Percentiles rank a stretch among this genome's conserved stretches.
Evolutionary conservation across 345 rosid genomes (phyloP).

Genomic region (Camelina hispida): DNA sequence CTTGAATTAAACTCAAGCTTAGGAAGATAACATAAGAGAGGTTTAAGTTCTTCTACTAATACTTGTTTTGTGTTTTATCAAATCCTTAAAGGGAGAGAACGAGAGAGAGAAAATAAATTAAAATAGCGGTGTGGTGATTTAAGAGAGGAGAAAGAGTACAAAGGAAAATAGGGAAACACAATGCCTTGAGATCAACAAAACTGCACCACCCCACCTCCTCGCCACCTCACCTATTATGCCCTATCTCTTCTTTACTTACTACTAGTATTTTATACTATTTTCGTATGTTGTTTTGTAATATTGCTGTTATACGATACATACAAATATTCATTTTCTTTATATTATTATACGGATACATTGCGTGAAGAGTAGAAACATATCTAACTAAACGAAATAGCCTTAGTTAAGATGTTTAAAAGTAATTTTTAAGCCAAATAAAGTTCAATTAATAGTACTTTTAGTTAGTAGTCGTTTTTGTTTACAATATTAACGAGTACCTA

Average conservation of each 20-base stretch:
- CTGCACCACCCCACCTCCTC: conserved; percentile 52
- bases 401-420: background rate
- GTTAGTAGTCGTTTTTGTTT: too few species aligned
- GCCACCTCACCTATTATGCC: conserved; percentile 55
- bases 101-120: background rate
- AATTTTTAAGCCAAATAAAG: background rate
- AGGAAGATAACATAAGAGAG: conserved; percentile 29
- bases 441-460: too few species aligned
- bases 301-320: background rate
- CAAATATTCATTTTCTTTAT: background rate
- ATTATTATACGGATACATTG: background rate
- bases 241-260: conserved; percentile 31
- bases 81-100: background rate
- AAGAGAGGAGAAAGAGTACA: conserved; percentile 44
- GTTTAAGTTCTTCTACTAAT: conserved; percentile 28
- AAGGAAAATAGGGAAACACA: conserved; percentile 47
- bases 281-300: background rate
- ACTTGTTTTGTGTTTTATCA: conserved; percentile 1
- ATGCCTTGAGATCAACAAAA: conserved; percentile 74
- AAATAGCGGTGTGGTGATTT: background rate
- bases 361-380: background rate
- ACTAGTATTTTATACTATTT: background rate
- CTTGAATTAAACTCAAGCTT: conserved; percentile 66
- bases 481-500: background rate
- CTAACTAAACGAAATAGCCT: background rate